Percentiles rank a stretch among this genome's conserved stretches.
phyloP scores from a whole-genome alignment of 305 asterid species.

The Fraxinus latifolia region DNA sequence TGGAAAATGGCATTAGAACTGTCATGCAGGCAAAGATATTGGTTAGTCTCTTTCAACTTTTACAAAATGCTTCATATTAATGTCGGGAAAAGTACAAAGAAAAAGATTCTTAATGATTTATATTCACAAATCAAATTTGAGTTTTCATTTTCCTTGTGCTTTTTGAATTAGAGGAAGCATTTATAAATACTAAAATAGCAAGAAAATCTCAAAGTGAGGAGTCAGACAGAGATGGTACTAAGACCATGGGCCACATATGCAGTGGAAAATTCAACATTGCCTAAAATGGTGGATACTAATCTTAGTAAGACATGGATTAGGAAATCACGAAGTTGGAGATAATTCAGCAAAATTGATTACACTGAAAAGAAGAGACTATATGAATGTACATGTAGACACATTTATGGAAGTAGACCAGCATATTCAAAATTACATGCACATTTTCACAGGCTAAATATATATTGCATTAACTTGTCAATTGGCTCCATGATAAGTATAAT shows the following conservation, averaged over 20 bases:
- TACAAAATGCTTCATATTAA: constrained; percentile 12
- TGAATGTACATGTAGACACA: neutral
- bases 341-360: neutral
- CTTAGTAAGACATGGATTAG: neutral
- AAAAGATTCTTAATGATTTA: constrained; percentile 1
- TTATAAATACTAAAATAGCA: neutral
- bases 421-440: constrained; percentile 1
- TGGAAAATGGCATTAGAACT: constrained; percentile 30
- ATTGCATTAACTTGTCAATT: neutral
- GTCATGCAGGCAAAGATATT: constrained; percentile 11
- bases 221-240: neutral
- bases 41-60: neutral
- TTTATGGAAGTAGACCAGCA: neutral
- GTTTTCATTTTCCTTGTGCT: neutral
- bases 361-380: neutral
- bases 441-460: constrained; percentile 3
- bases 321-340: neutral
- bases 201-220: neutral
- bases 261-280: constrained; percentile 2
- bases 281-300: neutral
- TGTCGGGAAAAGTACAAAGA: neutral
- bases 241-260: neutral
- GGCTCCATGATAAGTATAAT: neutral
- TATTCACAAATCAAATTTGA: neutral
- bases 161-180: neutral